Base-by-base conservation (phyloP, 805 yeast genomes). In the Priceomyces melissophilus region DNA sequence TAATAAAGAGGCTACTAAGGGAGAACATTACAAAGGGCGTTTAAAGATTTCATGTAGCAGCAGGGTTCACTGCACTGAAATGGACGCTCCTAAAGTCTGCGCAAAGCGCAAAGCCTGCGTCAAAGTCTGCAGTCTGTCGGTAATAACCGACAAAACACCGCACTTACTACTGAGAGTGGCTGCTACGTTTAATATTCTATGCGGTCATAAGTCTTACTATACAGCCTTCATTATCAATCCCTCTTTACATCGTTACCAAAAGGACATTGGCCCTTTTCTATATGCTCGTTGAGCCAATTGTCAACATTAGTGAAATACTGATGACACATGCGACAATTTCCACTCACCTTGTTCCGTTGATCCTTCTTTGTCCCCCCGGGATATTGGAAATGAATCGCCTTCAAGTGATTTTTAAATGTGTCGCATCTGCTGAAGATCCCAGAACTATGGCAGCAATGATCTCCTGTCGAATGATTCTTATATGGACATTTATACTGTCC, bases 351-450 rank as follows among this genome's bases (percentile, higher is more conserved):
- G 14, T 64, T 60, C 47, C 97, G 75, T 52, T 87, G 84, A 45
- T 78, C 81, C 62, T 88, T 87, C 56, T 82, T 79, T 3, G 96
- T 88, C 5, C 96, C 96, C 30, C 76, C 75, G 4, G 96, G 96
- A 61, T 89, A 89, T 48, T 79, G 84, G 60, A 89, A 89, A 57
- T 89, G 97, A 46, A 89, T 74, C 2, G 96, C 95, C 59, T 86
- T 87, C 46, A 89, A 69, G 63, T 89, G 97, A 63, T 89, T 89
- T 57, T 89, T 89, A 65, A 79, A 89, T 3, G 97, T 89, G 58
- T 89, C 97, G 58, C 96, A 85, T 38, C 97, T 73, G 10, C 89
- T 81, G 54, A 89, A 89, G 25, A 85, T 81, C 4, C 97, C 97
- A 6, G 87, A 79, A 40, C 78, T 77, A 58, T 89, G 97, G 57